These are phyloP conservation scores for Ophiorrhiza pumila DNA, from an alignment of 257 asterid species.

Conservation along the genomic window DNA sequence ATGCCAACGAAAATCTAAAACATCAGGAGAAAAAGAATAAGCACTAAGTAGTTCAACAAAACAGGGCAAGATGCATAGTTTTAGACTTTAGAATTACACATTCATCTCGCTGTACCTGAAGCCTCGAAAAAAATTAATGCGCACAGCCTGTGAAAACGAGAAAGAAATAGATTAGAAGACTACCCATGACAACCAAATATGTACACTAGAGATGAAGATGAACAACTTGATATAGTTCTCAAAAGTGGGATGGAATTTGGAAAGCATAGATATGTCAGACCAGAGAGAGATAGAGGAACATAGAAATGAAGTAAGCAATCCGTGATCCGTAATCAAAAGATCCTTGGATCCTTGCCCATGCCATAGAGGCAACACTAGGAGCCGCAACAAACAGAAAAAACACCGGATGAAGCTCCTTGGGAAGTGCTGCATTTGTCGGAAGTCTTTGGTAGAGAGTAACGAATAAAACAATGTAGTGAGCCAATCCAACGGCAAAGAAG, in stretches of 20 bases:
- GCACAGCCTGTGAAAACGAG: constrained; percentile 56
- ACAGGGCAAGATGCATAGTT: no score
- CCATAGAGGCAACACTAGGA: constrained; percentile 91
- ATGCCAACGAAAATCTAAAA: constrained; percentile 61
- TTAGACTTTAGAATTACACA: neutral
- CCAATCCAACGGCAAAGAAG: constrained; percentile 88
- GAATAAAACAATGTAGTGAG: constrained; percentile 78
- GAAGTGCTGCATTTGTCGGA: constrained; percentile 84
- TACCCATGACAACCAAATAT: no score
- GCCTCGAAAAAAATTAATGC: constrained; percentile 84
- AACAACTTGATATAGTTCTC: no score
- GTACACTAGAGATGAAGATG: no score
- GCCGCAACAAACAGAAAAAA: constrained; percentile 92
- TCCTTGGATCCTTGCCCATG: constrained; percentile 86
- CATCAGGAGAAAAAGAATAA: neutral
- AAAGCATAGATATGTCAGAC: no score
- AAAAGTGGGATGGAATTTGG: no score
- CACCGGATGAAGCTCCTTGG: constrained; percentile 91
- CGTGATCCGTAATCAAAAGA: constrained; percentile 64
- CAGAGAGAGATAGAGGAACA: constrained; percentile 87
- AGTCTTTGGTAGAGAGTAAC: constrained; percentile 92
- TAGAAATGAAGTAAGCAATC: constrained; percentile 68
- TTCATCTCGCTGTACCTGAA: constrained; percentile 37
- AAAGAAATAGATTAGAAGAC: constrained; percentile 12
- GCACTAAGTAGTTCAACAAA: no score